Conservation (phyloP, 2,329 filamentous ascomycete genomes). For the Penicillium sumatraense region DNA sequence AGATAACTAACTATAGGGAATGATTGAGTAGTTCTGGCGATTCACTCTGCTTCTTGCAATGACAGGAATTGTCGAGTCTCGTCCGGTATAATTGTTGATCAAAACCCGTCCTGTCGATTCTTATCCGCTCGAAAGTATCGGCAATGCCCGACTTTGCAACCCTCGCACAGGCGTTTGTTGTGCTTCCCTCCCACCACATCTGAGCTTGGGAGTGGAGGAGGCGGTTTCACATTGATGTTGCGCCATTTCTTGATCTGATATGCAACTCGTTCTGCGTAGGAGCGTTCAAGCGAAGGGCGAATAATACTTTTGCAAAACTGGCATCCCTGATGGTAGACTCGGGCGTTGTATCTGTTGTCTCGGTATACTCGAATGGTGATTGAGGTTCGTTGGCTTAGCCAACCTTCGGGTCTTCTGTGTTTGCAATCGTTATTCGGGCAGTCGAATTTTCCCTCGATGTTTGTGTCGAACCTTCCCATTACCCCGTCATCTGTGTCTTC, state of each 20-base stretch:
- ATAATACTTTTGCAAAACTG: conserved; percentile 40
- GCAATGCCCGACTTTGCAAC: conserved; percentile 34
- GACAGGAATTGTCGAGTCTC: too few relatives aligned
- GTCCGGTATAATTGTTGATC: too few relatives aligned
- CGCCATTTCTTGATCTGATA: conserved; percentile 51
- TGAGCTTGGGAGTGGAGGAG: conserved; percentile 2
- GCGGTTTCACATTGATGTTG: conserved; percentile 31
- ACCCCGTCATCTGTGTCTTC: conserved; percentile 30
- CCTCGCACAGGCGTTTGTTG: conserved; percentile 34
- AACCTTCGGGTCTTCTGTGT: conserved; percentile 39
- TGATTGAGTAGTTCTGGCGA: too few relatives aligned
- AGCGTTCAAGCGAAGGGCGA: conserved; percentile 39
- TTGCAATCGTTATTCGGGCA: conserved; percentile 40
- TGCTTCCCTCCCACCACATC: conserved; percentile 35
- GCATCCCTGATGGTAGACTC: conserved; percentile 51
- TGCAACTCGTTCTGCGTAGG: conserved; percentile 48
- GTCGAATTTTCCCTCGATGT: conserved; percentile 48
- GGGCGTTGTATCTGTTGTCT: conserved; percentile 46
- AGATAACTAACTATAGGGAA: too few relatives aligned
- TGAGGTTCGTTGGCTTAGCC: conserved; percentile 48
- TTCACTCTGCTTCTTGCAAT: too few relatives aligned
- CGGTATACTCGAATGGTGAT: conserved; percentile 50
- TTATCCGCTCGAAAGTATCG: background rate
- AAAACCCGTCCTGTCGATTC: too few relatives aligned
- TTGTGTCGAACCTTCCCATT: conserved; percentile 42